A percentile compares a stretch with the other conserved stretches of the same genome.
Evolutionary conservation across 192 early-diverging fungal genomes (phyloP).

Genomic region (Coemansia sp.): DNA sequence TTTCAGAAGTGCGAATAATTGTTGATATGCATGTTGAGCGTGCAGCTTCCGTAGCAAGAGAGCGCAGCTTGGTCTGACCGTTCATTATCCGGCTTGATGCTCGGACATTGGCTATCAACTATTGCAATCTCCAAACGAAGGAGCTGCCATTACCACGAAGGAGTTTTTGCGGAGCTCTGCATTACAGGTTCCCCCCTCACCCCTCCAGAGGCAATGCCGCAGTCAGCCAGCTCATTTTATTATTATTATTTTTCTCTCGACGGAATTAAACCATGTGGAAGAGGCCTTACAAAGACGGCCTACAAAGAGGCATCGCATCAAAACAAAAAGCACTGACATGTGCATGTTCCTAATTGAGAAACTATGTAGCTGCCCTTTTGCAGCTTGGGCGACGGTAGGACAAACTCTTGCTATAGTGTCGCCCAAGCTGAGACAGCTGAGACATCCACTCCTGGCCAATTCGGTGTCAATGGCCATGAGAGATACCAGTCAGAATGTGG

Average conservation of each 20-base stretch:
- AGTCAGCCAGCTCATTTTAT: background rate
- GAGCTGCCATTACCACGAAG: background rate
- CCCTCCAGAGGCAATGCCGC: background rate
- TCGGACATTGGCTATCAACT: background rate
- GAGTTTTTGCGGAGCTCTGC: background rate
- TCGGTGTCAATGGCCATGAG: background rate
- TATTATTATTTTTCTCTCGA: background rate
- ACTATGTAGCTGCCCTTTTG: too few species aligned
- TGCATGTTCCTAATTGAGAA: slow-evolving; percentile 5
- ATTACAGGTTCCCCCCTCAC: background rate
- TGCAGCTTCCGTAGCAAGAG: background rate
- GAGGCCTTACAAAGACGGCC: background rate
- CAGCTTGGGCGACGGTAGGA: background rate
- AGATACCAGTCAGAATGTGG: background rate
- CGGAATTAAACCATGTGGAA: background rate
- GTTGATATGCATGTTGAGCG: background rate
- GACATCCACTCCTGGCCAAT: background rate
- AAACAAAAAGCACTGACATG: slow-evolving; percentile 8
- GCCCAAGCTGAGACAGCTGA: background rate
- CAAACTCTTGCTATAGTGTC: background rate
- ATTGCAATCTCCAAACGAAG: background rate
- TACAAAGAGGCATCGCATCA: background rate
- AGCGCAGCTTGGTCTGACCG: slow-evolving; percentile 1
- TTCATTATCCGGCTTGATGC: background rate
- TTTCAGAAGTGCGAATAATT: background rate